Evolutionary conservation across 306 rosid genomes (phyloP).

Genomic region (Acacia acuminata): DNA sequence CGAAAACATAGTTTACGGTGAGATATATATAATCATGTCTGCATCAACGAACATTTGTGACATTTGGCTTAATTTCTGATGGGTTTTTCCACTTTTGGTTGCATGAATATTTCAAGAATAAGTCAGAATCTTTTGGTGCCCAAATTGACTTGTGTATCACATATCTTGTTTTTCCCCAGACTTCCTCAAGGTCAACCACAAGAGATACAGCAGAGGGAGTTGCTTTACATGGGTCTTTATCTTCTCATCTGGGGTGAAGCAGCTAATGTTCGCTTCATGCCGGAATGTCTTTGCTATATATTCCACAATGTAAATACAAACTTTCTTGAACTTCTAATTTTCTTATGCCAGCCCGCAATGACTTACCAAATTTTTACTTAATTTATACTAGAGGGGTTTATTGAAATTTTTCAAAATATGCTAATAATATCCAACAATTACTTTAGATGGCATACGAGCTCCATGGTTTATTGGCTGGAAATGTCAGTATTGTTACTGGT

Average conservation of each 20-base stretch:
- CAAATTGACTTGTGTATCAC: conserved; percentile 2
- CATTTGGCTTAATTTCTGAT: not conserved
- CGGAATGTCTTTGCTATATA: conserved; percentile 84
- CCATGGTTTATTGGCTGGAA: conserved; percentile 78
- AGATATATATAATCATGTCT: conserved; percentile 11
- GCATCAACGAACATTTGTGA: conserved; percentile 1
- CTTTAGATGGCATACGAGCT: conserved; percentile 78
- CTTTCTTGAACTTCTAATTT: not conserved
- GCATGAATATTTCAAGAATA: conserved; percentile 16
- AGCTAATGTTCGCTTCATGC: conserved; percentile 80
- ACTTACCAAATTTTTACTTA: conserved; percentile 9
- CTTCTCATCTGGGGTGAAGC: conserved; percentile 99
- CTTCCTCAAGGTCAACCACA: conserved; percentile 70
- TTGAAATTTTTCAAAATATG: not conserved
- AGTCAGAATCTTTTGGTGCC: conserved; percentile 23
- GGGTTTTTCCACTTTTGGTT: not conserved
- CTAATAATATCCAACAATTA: conserved; percentile 19
- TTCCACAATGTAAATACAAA: conserved; percentile 67
- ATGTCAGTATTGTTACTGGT: conserved; percentile 79
- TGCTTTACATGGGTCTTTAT: conserved; percentile 85
- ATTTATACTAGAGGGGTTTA: not conserved
- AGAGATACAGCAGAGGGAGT: conserved; percentile 82
- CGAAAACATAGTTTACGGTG: conserved; percentile 84
- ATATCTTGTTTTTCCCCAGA: conserved; percentile 41
- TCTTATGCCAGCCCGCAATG: conserved; percentile 8